phyloP scores from a whole-genome alignment of 176 grass and related monocot genomes.

The Saccharum officinarum region DNA sequence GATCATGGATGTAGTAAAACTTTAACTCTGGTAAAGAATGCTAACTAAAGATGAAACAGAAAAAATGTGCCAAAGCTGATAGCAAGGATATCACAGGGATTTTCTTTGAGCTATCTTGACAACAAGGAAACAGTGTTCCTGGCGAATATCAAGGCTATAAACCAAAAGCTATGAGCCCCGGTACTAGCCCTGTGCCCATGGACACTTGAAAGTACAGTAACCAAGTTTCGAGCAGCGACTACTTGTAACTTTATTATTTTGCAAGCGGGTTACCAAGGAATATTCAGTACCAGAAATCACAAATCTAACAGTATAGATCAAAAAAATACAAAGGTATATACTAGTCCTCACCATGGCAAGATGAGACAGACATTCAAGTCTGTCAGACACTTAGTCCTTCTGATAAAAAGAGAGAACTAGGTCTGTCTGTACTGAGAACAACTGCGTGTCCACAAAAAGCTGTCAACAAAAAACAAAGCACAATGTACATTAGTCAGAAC shows the following conservation, averaged over 20 bases:
- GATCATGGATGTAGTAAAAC: conserved; percentile 4
- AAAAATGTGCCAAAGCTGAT: background rate
- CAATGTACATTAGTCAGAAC: conserved; percentile 9
- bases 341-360: conserved; percentile 40
- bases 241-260: conserved; percentile 9
- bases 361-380: conserved; percentile 35
- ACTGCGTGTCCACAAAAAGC: conserved; percentile 94
- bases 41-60: background rate
- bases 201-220: background rate
- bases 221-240: background rate
- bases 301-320: background rate
- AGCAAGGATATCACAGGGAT: background rate
- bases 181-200: background rate
- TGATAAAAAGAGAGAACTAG: conserved; percentile 99
- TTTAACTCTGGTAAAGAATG: conserved; percentile 10
- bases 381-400: conserved; percentile 67
- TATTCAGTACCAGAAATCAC: background rate
- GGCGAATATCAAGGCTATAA: background rate
- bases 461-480: conserved; percentile 39
- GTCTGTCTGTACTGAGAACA: conserved; percentile 98
- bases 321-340: background rate
- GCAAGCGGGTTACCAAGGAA: background rate
- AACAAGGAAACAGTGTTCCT: background rate
- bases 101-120: conserved; percentile 22
- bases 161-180: conserved; percentile 1